Evolutionary conservation across 176 grass and related monocot genomes (phyloP).

Genomic region (Elymus sibiricus): DNA sequence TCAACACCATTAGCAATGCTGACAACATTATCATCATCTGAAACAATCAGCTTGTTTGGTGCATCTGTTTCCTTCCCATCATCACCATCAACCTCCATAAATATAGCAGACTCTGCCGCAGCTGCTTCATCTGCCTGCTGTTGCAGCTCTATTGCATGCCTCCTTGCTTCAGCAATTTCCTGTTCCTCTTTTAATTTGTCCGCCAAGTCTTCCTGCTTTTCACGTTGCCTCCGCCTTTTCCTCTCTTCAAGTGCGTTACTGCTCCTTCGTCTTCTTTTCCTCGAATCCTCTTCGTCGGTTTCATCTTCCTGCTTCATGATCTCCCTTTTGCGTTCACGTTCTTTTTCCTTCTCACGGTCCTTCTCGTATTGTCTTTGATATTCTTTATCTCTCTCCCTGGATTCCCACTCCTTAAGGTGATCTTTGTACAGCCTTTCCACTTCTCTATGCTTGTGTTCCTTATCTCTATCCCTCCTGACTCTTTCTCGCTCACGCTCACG

Average conservation of each 20-base stretch:
- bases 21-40: conserved; percentile 29
- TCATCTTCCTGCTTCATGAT: conserved; percentile 89
- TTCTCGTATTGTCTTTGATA: conserved; percentile 74
- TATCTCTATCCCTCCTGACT: conserved; percentile 89
- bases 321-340: conserved; percentile 79
- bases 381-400: conserved; percentile 91
- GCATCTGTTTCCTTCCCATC: conserved; percentile 44
- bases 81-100: conserved; percentile 66
- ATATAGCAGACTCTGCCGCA: conserved; percentile 40
- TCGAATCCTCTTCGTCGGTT: conserved; percentile 82
- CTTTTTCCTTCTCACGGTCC: conserved; percentile 78
- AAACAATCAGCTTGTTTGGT: conserved; percentile 40
- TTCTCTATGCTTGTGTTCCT: conserved; percentile 73
- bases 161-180: conserved; percentile 79
- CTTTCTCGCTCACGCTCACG: conserved; percentile 77
- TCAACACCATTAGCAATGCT: conserved; percentile 37
- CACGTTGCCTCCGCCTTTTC: conserved; percentile 77
- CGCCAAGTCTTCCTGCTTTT: conserved; percentile 82
- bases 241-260: conserved; percentile 57
- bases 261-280: conserved; percentile 76
- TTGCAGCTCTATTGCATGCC: conserved; percentile 55
- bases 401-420: conserved; percentile 87
- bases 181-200: conserved; percentile 84
- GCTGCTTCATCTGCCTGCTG: conserved; percentile 54
- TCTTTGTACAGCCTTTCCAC: conserved; percentile 73